Percentiles rank a stretch among this genome's conserved stretches.
These are phyloP conservation scores for Mycena maculata DNA, from an alignment of 768 basidiomycete species.

Conservation along the genomic window DNA sequence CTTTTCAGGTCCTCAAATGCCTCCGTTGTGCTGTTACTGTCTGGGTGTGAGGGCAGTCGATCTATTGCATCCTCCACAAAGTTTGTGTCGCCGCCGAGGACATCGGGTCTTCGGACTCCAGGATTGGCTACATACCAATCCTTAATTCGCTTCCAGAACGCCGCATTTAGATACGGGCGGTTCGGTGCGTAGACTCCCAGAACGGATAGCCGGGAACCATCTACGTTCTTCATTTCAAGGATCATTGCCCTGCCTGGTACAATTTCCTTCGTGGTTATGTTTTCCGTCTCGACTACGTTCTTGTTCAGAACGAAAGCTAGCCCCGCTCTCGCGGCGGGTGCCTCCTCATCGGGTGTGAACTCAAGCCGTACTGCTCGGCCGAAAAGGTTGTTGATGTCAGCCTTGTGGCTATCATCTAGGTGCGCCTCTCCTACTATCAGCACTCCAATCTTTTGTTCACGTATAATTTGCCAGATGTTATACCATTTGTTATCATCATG, in stretches of 20 bases:
- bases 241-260: conserved; percentile 28
- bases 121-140: conserved; percentile 11
- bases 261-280: neutral
- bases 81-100: conserved; percentile 57
- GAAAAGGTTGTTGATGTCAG: conserved; percentile 18
- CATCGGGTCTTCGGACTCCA: conserved; percentile 39
- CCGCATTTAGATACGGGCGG: conserved; percentile 35
- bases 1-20: conserved; percentile 39
- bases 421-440: conserved; percentile 48
- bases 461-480: conserved; percentile 34
- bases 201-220: conserved; percentile 35
- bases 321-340: conserved; percentile 36
- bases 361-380: conserved; percentile 35
- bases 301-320: conserved; percentile 51
- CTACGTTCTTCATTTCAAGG: conserved; percentile 12
- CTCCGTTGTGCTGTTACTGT: conserved; percentile 25
- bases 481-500: conserved; percentile 5
- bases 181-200: conserved; percentile 53
- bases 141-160: conserved; percentile 45
- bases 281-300: conserved; percentile 27
- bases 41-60: conserved; percentile 45
- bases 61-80: conserved; percentile 31
- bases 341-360: conserved; percentile 26
- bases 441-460: conserved; percentile 40
- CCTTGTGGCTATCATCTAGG: conserved; percentile 31